phyloP scores from a whole-genome alignment of 352 stramenopile genomes.

The Pythium phragmiticola region DNA sequence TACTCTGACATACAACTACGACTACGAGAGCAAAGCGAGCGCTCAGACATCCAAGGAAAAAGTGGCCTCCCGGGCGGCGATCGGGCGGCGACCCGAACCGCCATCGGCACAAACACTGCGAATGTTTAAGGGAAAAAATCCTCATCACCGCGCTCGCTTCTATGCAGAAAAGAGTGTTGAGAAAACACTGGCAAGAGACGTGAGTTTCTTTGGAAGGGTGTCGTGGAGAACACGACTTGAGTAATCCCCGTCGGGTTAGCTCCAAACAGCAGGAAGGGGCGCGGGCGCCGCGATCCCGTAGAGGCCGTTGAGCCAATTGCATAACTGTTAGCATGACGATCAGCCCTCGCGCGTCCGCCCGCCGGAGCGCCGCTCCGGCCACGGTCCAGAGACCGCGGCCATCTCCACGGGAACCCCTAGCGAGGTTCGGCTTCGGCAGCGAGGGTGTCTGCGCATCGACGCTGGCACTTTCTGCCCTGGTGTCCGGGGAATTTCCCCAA shows the following conservation, averaged over 20 bases:
- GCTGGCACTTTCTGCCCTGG: conserved; percentile 86
- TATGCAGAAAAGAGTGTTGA: conserved; percentile 29
- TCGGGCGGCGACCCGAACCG: conserved; percentile 51
- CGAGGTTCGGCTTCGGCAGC: conserved; percentile 45
- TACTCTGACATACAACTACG: conserved; percentile 19
- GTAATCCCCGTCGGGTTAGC: conserved; percentile 91
- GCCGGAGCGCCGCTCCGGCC: not conserved
- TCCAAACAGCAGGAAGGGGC: conserved; percentile 51
- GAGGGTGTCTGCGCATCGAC: conserved; percentile 79
- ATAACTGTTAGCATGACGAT: conserved; percentile 93
- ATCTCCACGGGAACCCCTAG: not conserved
- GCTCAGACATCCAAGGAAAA: conserved; percentile 54
- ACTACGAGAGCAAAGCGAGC: conserved; percentile 20
- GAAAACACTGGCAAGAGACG: conserved; percentile 26
- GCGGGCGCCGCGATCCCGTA: conserved; percentile 44
- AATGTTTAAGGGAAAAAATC: conserved; percentile 82
- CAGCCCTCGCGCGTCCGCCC: conserved; percentile 71
- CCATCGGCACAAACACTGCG: conserved; percentile 84
- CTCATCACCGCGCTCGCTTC: conserved; percentile 69
- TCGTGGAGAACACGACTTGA: conserved; percentile 92
- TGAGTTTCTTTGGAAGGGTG: conserved; percentile 46
- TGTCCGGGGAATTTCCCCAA: conserved; percentile 92
- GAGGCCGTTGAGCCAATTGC: conserved; percentile 84
- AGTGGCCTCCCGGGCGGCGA: conserved; percentile 55
- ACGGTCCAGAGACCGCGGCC: not conserved